Conservation (phyloP, 352 stramenopile genomes). For the Pythium coloratum region DNA sequence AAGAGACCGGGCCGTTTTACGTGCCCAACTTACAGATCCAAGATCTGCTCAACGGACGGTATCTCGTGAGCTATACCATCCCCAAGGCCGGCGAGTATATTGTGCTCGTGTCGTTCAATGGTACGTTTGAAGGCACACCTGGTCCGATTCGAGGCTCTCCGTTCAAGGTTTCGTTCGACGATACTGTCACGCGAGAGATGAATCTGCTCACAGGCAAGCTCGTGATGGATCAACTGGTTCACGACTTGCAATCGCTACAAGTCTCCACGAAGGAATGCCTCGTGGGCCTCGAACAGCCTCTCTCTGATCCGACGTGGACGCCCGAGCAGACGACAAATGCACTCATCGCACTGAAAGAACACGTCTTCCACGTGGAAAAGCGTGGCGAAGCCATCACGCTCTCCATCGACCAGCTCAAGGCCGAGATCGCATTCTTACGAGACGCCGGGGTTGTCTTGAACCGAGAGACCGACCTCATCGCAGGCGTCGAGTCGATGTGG, state of each 20-base stretch:
- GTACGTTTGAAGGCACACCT: constrained; percentile 89
- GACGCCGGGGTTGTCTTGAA: constrained; percentile 54
- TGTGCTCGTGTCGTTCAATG: constrained; percentile 89
- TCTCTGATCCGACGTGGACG: constrained; percentile 57
- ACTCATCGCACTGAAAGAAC: constrained; percentile 72
- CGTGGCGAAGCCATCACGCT: constrained; percentile 59
- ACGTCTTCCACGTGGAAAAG: constrained; percentile 81
- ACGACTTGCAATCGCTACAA: constrained; percentile 65
- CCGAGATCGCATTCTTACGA: constrained; percentile 63
- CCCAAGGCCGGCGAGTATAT: constrained; percentile 81
- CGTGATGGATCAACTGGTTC: constrained; percentile 64
- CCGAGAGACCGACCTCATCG: constrained; percentile 58
- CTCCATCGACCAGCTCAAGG: constrained; percentile 66
- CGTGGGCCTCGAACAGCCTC: constrained; percentile 66
- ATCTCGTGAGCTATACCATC: constrained; percentile 91
- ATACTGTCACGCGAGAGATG: constrained; percentile 76
- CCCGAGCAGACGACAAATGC: constrained; percentile 61
- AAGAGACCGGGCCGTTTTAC: constrained; percentile 51
- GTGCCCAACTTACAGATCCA: constrained; percentile 61
- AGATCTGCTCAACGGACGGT: constrained; percentile 93
- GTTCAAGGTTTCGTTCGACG: constrained; percentile 81
- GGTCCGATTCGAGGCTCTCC: constrained; percentile 91
- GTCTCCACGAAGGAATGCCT: constrained; percentile 69
- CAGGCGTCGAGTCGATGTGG: constrained; percentile 58
- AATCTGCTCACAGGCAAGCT: constrained; percentile 84